A percentile compares a stretch with the other conserved stretches of the same genome.
phyloP scores from a whole-genome alignment of 345 rosid species.

The Trapa bicornis region DNA sequence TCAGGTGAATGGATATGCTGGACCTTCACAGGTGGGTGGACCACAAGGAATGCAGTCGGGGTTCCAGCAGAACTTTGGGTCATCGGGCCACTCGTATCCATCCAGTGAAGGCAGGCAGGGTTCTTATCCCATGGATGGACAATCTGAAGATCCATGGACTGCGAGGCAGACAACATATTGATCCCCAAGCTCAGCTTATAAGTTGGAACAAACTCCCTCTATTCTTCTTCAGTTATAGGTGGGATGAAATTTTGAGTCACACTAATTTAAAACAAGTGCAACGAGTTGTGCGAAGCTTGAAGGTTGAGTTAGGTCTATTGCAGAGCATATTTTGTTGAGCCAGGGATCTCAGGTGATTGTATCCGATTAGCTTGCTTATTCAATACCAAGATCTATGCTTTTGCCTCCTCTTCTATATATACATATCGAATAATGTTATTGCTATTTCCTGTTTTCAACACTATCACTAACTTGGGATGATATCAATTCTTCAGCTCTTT shows the following conservation, averaged over 20 bases:
- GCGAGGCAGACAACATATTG: not conserved
- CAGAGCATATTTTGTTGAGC: not conserved
- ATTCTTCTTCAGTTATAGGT: not conserved
- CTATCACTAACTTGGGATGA: too few species aligned
- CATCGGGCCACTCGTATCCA: not conserved
- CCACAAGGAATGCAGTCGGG: not conserved
- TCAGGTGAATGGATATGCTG: too few species aligned
- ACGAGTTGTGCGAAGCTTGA: too few species aligned
- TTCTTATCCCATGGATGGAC: constrained; percentile 2
- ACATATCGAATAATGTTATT: not conserved
- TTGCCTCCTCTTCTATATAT: not conserved
- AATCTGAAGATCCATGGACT: constrained; percentile 3
- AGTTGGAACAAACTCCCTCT: not conserved
- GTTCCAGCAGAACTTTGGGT: too few species aligned
- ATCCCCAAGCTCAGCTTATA: not conserved
- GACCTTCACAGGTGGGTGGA: too few species aligned
- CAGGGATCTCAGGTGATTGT: not conserved
- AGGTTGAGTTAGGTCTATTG: not conserved
- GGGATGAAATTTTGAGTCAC: not conserved
- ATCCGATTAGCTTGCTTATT: not conserved
- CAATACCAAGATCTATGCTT: not conserved
- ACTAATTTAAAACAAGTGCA: not conserved
- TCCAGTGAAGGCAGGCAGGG: constrained; percentile 9
- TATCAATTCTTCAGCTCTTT: too few species aligned
- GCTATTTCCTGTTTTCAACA: not conserved